These are phyloP conservation scores for Heterobasidion annosum DNA, from an alignment of 1,284 basidiomycete genomes.

Conservation along the genomic window DNA sequence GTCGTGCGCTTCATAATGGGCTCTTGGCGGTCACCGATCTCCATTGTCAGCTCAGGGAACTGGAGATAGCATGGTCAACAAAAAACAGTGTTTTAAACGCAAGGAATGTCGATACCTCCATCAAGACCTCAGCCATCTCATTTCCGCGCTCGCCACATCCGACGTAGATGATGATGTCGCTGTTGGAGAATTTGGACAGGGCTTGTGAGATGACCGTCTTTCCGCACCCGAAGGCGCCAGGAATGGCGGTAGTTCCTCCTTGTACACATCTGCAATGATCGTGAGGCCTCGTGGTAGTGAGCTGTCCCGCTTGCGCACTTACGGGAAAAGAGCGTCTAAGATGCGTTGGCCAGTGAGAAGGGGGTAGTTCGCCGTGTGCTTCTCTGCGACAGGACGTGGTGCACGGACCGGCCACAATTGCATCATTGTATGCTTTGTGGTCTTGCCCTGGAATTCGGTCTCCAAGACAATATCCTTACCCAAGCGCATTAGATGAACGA, in stretches of 20 bases:
- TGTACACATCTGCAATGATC: slow-evolving; percentile 73
- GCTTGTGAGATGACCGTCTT: slow-evolving; percentile 98
- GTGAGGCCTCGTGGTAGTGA: not conserved
- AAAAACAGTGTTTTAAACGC: slow-evolving; percentile 5
- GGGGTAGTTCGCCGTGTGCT: slow-evolving; percentile 89
- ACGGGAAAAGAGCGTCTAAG: slow-evolving; percentile 95
- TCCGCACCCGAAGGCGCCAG: slow-evolving; percentile 97
- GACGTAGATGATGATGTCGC: slow-evolving; percentile 99
- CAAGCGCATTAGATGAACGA: slow-evolving; percentile 2
- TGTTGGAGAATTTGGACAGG: slow-evolving; percentile 98
- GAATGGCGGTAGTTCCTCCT: slow-evolving; percentile 98
- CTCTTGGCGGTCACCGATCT: slow-evolving; percentile 86
- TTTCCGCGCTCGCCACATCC: slow-evolving; percentile 94
- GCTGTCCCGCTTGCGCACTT: slow-evolving; percentile 19
- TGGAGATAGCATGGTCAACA: slow-evolving; percentile 24
- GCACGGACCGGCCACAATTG: slow-evolving; percentile 99
- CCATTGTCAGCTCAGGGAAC: slow-evolving; percentile 95
- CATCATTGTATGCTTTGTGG: slow-evolving; percentile 91
- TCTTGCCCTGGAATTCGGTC: slow-evolving; percentile 97
- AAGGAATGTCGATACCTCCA: slow-evolving; percentile 50
- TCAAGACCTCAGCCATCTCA: slow-evolving; percentile 98
- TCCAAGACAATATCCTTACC: slow-evolving; percentile 87
- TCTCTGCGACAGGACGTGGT: slow-evolving; percentile 90
- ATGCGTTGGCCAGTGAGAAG: slow-evolving; percentile 96
- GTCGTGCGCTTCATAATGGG: slow-evolving; percentile 99